Conservation (phyloP, 169 alveolate species). For the Ichthyophthirius multifiliis region DNA sequence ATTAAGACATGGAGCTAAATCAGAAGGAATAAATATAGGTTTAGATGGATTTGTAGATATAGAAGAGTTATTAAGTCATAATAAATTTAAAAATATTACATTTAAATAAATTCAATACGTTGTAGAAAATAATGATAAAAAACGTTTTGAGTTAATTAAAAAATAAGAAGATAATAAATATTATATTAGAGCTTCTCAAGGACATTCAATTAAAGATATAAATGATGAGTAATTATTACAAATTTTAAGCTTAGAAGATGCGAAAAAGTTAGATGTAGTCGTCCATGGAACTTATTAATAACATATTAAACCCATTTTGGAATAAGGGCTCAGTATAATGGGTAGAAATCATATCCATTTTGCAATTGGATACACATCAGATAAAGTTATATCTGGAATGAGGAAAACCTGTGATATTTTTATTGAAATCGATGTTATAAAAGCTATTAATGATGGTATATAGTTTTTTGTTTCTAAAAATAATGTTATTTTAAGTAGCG, state of each 20-base stretch:
- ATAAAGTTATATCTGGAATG: slow-evolving; percentile 85
- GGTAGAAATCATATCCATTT: slow-evolving; percentile 83
- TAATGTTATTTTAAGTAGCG: slow-evolving; percentile 76
- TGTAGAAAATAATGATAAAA: slow-evolving; percentile 75
- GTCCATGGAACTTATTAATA: slow-evolving; percentile 81
- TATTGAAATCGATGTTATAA: slow-evolving; percentile 69
- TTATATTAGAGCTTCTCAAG: slow-evolving; percentile 79
- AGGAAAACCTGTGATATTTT: slow-evolving; percentile 70
- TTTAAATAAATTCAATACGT: slow-evolving; percentile 44
- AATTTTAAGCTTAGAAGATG: slow-evolving; percentile 28
- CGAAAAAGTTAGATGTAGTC: slow-evolving; percentile 50
- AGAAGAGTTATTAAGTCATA: slow-evolving; percentile 43
- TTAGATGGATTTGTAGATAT: slow-evolving; percentile 71
- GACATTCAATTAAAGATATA: slow-evolving; percentile 75
- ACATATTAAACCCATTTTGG: slow-evolving; percentile 52
- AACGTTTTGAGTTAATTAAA: slow-evolving; percentile 57
- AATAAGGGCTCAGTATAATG: slow-evolving; percentile 78
- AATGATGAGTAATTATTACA: slow-evolving; percentile 66
- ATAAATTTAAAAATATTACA: slow-evolving; percentile 14
- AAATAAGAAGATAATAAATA: slow-evolving; percentile 40
- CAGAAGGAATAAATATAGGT: slow-evolving; percentile 63
- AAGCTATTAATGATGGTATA: slow-evolving; percentile 71
- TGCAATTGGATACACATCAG: slow-evolving; percentile 76
- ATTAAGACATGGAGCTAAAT: slow-evolving; percentile 80
- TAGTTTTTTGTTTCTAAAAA: slow-evolving; percentile 70